These are phyloP conservation scores for Solanum chilense DNA, from an alignment of 257 asterid genomes.

Conservation along the genomic window DNA sequence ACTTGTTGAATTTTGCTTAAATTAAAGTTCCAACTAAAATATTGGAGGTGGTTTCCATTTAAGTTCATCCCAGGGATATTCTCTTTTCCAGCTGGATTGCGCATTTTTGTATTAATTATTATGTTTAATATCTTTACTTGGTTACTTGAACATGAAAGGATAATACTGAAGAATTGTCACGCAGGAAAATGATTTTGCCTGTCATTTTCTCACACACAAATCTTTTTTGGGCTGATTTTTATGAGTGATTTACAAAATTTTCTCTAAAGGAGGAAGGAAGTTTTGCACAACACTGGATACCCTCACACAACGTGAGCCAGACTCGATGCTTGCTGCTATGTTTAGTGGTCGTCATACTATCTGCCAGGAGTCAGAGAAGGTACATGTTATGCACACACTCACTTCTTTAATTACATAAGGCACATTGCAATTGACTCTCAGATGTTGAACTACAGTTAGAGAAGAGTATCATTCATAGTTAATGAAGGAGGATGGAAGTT, in stretches of 20 bases:
- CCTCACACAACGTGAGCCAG: constrained; percentile 78
- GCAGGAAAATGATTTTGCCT: neutral
- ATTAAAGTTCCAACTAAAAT: neutral
- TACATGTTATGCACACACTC: constrained; percentile 1
- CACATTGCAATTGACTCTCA: neutral
- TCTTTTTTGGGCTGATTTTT: neutral
- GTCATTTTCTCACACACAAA: neutral
- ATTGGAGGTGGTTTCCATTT: neutral
- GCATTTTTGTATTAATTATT: neutral
- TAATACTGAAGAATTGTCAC: neutral
- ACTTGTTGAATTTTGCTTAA: neutral
- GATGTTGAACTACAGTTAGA: neutral
- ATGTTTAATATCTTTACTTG: neutral
- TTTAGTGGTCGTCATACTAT: constrained; percentile 89
- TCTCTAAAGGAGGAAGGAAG: constrained; percentile 62
- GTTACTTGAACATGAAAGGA: neutral
- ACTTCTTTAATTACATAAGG: neutral
- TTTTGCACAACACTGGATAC: constrained; percentile 81
- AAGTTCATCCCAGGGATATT: neutral
- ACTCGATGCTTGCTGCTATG: constrained; percentile 95
- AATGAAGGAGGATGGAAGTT: neutral
- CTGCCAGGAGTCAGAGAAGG: constrained; percentile 63
- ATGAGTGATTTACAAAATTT: neutral
- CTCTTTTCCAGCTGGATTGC: neutral
- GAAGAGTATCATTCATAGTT: neutral